Base-by-base conservation (phyloP, 176 grass and related monocot genomes). In the Zoysia japonica region DNA sequence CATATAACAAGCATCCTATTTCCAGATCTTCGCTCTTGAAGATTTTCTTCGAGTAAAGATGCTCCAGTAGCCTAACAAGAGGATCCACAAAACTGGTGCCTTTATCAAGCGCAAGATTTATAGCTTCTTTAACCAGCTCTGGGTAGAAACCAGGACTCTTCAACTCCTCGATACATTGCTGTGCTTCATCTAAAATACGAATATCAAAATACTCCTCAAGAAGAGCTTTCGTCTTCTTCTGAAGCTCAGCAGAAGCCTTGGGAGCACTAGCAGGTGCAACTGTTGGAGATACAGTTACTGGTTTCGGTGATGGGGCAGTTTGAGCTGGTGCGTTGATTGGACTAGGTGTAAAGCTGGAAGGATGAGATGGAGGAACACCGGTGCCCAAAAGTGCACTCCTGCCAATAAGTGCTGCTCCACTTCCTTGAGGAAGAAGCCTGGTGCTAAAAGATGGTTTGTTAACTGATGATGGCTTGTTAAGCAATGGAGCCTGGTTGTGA, bases 141-240 rank as follows among this genome's bases (percentile, higher is more conserved):
- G 92, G 85, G 72, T 99, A 75, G 76, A 91, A 91, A 35, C 62
- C 86, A 78, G 88, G 88, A 53, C 76, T 88, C 62, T 93, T 81
- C 43, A 99, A 74, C 84, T 99, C 96, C 90, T 99, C 96, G 2
- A 99, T 82, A 78, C 96, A 99, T 79, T 95, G 90, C 47, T 93
- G 91, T 73, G 96, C 96, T 87, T 99, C 96, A 72, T 89, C 92
- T 37, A 99, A 72, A 55, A 99, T 89, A 17, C 84, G 86, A 48
- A 99, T 81, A 52, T 80, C 42, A 16, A 93, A 99, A 82, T 99
- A 99, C 85, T 99, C 96, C 68, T 99, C 92, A 14, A 99, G 87
- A 87, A 99, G 92, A 81, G 96, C 67, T 20, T 84, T n/a, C 5
- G 92, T 93, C 68, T 95, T 99, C 80, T 99, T 99, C 50, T 91